phyloP scores from a whole-genome alignment of 2,329 filamentous ascomycete genomes.

The Stachybotrys echinatus region DNA sequence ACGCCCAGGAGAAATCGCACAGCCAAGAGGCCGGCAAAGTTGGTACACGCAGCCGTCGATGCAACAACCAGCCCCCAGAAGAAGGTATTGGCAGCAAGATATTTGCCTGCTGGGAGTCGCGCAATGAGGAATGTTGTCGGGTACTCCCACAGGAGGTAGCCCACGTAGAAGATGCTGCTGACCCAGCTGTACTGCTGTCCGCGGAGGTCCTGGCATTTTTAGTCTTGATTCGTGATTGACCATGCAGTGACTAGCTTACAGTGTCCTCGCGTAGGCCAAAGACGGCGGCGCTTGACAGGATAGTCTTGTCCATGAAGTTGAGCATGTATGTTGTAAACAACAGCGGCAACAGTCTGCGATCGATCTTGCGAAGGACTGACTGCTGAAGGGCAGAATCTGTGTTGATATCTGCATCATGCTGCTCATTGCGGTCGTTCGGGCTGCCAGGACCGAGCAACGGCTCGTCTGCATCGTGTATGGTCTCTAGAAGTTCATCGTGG shows the following conservation, averaged over 20 bases:
- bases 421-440: neutral
- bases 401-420: neutral
- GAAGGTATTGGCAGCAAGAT: conserved; percentile 39
- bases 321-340: conserved; percentile 53
- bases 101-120: conserved; percentile 40
- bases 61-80: conserved; percentile 45
- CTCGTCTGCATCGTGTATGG: neutral
- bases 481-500: neutral
- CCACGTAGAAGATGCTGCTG: conserved; percentile 31
- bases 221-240: neutral
- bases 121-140: conserved; percentile 43
- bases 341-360: conserved; percentile 47
- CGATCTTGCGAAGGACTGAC: conserved; percentile 49
- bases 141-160: conserved; percentile 45
- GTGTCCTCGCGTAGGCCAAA: conserved; percentile 49
- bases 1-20: conserved; percentile 49
- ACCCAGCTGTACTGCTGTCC: conserved; percentile 62
- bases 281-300: conserved; percentile 49
- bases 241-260: conserved; percentile 9
- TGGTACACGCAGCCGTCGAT: conserved; percentile 38
- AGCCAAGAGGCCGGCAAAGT: conserved; percentile 43
- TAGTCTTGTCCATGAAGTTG: conserved; percentile 59
- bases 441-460: neutral
- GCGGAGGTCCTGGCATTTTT: conserved; percentile 12
- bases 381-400: conserved; percentile 14